phyloP scores from a whole-genome alignment of 2,329 filamentous ascomycete genomes.

The Ceratocystis diversiconidia region DNA sequence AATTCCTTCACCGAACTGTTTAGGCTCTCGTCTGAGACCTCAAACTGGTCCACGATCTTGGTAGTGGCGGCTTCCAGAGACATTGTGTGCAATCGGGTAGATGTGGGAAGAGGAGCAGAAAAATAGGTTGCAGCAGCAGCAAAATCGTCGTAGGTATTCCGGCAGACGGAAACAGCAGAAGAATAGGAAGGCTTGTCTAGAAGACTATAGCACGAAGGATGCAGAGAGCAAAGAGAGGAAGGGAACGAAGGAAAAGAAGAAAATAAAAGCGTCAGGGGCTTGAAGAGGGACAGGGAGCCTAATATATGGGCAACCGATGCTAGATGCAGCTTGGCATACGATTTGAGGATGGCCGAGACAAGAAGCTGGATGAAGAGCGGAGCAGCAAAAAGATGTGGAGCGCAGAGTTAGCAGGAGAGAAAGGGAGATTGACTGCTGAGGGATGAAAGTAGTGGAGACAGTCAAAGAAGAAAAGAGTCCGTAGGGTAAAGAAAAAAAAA shows the following conservation, averaged over 20 bases:
- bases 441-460: too few relatives aligned
- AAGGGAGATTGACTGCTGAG: neutral
- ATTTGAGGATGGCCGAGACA: conserved; percentile 20
- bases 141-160: conserved; percentile 25
- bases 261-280: conserved; percentile 12
- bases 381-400: conserved; percentile 27
- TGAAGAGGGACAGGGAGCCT: conserved; percentile 18
- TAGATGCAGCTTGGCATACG: conserved; percentile 21
- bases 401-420: conserved; percentile 25
- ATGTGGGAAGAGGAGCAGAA: conserved; percentile 38
- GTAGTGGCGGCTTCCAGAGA: conserved; percentile 55
- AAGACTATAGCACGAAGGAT: conserved; percentile 9
- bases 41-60: conserved; percentile 71
- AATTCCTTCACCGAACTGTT: conserved; percentile 75
- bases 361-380: conserved; percentile 20
- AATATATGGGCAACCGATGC: conserved; percentile 27
- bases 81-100: conserved; percentile 42
- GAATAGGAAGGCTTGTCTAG: conserved; percentile 18
- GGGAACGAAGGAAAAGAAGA: conserved; percentile 19
- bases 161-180: conserved; percentile 37
- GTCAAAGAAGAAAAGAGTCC: too few relatives aligned
- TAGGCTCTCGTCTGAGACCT: conserved; percentile 64
- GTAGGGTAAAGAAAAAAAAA: neutral
- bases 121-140: conserved; percentile 25
- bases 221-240: conserved; percentile 19